Evolutionary conservation across 2,329 filamentous ascomycete genomes (phyloP), one percentile per base, ranked within the genome.

Genomic region (Fusarium oxysporum): DNA sequence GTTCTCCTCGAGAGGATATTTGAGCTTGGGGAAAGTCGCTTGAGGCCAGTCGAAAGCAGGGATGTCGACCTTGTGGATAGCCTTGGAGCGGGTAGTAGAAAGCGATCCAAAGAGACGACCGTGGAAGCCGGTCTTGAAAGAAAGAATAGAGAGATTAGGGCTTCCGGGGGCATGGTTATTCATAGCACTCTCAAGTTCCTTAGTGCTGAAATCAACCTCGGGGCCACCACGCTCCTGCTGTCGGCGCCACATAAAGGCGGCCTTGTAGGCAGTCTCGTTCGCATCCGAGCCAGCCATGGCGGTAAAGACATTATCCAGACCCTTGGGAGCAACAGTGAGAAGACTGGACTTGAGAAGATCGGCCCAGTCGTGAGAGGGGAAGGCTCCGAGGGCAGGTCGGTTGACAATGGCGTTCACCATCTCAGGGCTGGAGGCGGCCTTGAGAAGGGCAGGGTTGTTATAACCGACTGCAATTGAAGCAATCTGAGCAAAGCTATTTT

Each of bases 21-120:
- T 95, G 80, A 97, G 89, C 72, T 85, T 79, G 14, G 95, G 95
- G 88, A 97, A 97, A 62, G 93, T 90, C 23, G 94, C 94, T 82
- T 96, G 93, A 33, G 95, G 95, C 95, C 95, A 97, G 87, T 97
- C 93, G 79, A 97, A 97, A 78, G 95, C 93, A 30, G 95, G 95
- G 77, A 97, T 97, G 81, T 97, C 95, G 77, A 97, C 86, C 86
- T 97, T 97, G 88, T 97, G 95, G 81, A 97, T 95, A 51, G 95
- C 90, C 88, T 97, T 97, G 83, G 92, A 95, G 80, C 95, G 92
- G 19, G 95, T 97, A 64, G 94, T 97, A 70, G 93, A 96, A 62
- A 97, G 88, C 65, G 90, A 92, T 79, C 94, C 95, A 78, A 97
- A 97, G 51, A 97, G 90, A 74, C 95, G 94, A 75, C 95, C 95